Conservation (phyloP, 2,329 filamentous ascomycete species). For the Xylariaceae sp. region DNA sequence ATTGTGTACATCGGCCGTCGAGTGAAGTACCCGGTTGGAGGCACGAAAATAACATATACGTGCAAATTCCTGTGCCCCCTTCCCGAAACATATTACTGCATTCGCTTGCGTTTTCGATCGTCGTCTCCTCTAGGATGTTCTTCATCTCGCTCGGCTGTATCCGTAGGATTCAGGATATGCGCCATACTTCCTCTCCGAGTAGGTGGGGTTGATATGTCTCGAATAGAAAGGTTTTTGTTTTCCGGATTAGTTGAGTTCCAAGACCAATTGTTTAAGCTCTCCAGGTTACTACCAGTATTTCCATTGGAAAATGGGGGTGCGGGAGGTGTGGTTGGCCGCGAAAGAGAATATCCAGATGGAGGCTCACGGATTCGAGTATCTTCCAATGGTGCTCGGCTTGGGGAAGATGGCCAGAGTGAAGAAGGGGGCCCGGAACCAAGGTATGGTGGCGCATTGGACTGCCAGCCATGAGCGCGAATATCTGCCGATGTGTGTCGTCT, state of each 20-base stretch:
- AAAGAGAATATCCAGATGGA: constrained; percentile 52
- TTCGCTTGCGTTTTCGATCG: constrained; percentile 59
- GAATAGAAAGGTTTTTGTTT: constrained; percentile 47
- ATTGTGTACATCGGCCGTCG: constrained; percentile 17
- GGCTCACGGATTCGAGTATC: constrained; percentile 56
- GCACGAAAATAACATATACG: constrained; percentile 12
- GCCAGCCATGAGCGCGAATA: constrained; percentile 84
- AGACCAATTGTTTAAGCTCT: constrained; percentile 47
- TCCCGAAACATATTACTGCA: constrained; percentile 39
- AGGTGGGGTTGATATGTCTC: constrained; percentile 53
- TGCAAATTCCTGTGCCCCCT: neutral
- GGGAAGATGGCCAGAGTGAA: constrained; percentile 52
- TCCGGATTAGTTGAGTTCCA: constrained; percentile 52
- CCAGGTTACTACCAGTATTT: constrained; percentile 47
- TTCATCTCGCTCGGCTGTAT: constrained; percentile 52
- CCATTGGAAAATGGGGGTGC: constrained; percentile 49
- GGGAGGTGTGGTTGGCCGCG: constrained; percentile 52
- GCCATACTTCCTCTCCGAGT: constrained; percentile 59
- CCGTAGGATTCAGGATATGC: constrained; percentile 58
- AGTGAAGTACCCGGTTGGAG: constrained; percentile 12
- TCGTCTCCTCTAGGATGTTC: constrained; percentile 54
- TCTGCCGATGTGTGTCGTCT: constrained; percentile 93
- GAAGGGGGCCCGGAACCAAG: constrained; percentile 57
- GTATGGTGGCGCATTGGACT: constrained; percentile 51
- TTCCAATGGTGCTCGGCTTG: constrained; percentile 46